Evolutionary conservation across 768 basidiomycete species (phyloP), one percentile per base, ranked within the genome.

Genomic region (Podaxis pistillaris): DNA sequence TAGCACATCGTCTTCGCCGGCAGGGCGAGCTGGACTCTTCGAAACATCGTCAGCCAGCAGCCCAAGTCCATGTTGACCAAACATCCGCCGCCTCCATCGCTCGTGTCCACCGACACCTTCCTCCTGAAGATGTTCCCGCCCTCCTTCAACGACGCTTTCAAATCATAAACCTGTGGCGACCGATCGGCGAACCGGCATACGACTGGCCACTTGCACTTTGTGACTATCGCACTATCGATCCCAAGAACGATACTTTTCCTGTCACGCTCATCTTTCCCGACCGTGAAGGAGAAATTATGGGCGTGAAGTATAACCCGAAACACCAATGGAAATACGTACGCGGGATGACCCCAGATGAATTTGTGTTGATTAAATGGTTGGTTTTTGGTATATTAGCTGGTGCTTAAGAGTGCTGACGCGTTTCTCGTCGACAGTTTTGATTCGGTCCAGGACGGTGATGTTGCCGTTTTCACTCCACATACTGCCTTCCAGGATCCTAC

Each of bases 101-200:
- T 4, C 79, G 85, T 11, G 82, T 86, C 1, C 78, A 80, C 59
- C 75, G 78, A 4, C 83, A 86, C 65, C 76, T 86, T 9, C 83
- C 83, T 15, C 69, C 77, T 0, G 69, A 68, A 1, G 83, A 86
- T 2, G 84, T 68, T 0, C 71, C 76, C 2, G 72, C 71, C 17
- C 75, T 85, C 40, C 70, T 85, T 11, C 70, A 76, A 60, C 74
- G 75, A 19, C 79, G 83, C 0, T 84, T 83, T 73, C 83, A 85
- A 62, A 83, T 86, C 36, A 80, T 87, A 62, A 87, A 86, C 65
- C 75, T 87, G 22, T 87, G 86, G 85, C 74, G 85, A 3, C 84
- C 86, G 3, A 84, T 86, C 56, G 68, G 66, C 0, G 69, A 81
- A 62, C 69, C 79, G 0, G 84, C 82, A 0, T 54, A 74, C 6